These are phyloP conservation scores for Phytophthora cactorum DNA, from an alignment of 352 stramenopile species.

Conservation along the genomic window DNA sequence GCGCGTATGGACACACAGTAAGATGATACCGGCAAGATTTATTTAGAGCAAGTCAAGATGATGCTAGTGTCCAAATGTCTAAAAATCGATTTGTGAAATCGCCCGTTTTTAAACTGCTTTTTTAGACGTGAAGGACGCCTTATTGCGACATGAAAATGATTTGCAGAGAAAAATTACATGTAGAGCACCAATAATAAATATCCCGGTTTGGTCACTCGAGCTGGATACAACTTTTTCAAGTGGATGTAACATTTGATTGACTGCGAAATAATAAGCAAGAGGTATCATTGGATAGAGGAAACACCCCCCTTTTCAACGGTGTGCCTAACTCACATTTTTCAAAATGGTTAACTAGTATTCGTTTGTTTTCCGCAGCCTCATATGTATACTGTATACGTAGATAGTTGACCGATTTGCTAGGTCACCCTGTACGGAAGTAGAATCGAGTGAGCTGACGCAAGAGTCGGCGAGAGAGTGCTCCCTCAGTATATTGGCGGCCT, in stretches of 20 bases:
- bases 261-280: background rate
- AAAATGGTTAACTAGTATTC: no score
- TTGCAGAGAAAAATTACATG: no score
- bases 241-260: background rate
- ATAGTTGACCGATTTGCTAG: no score
- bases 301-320: slow-evolving; percentile 9
- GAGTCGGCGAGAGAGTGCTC: no score
- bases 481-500: no score
- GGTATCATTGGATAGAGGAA: background rate
- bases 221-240: background rate
- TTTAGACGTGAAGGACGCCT: background rate
- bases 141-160: no score
- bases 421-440: no score
- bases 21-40: no score
- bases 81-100: background rate
- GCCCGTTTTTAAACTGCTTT: background rate
- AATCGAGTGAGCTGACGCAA: no score
- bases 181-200: no score
- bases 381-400: background rate
- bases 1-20: no score
- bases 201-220: no score
- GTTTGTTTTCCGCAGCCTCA: background rate
- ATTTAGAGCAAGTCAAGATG: background rate
- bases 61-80: background rate
- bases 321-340: background rate